phyloP scores from a whole-genome alignment of 2,329 filamentous ascomycete species.

The Beauveria caledonica region DNA sequence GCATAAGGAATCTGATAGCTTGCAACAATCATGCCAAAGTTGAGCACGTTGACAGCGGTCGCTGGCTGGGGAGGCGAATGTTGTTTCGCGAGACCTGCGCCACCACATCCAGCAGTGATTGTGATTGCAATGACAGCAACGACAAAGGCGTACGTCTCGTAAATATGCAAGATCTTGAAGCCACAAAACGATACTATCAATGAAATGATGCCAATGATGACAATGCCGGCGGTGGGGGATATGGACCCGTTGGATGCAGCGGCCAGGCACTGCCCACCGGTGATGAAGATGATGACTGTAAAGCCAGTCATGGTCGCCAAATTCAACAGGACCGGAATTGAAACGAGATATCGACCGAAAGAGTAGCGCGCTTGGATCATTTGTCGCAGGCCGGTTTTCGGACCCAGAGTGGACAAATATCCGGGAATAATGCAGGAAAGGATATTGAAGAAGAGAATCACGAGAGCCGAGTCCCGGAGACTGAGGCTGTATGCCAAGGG shows the following conservation, averaged over 20 bases:
- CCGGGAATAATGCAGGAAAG: slow-evolving; percentile 45
- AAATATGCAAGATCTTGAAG: slow-evolving; percentile 47
- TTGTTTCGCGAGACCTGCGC: slow-evolving; percentile 40
- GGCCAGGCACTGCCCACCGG: slow-evolving; percentile 51
- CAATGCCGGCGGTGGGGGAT: slow-evolving; percentile 48
- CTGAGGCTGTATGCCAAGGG: slow-evolving; percentile 45
- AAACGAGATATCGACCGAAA: slow-evolving; percentile 51
- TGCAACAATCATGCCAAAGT: slow-evolving; percentile 53
- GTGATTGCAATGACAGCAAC: slow-evolving; percentile 45
- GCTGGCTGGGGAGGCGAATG: slow-evolving; percentile 30
- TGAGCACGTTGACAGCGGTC: slow-evolving; percentile 39
- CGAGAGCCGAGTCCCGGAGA: slow-evolving; percentile 46
- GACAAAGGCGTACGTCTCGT: slow-evolving; percentile 50
- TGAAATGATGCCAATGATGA: slow-evolving; percentile 48
- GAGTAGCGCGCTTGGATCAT: slow-evolving; percentile 58
- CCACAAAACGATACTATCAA: slow-evolving; percentile 56
- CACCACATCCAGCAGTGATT: slow-evolving; percentile 47
- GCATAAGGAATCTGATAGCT: slow-evolving; percentile 58
- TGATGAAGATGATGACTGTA: slow-evolving; percentile 51
- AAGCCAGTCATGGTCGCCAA: slow-evolving; percentile 56
- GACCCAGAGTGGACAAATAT: slow-evolving; percentile 49
- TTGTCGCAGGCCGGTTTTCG: slow-evolving; percentile 56
- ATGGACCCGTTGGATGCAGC: slow-evolving; percentile 42
- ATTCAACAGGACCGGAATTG: slow-evolving; percentile 53
- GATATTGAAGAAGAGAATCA: slow-evolving; percentile 57